A percentile compares a stretch with the other conserved stretches of the same genome.
Conservation (phyloP, 371 early-diverging fungal genomes). For the Mortierella sp. region DNA sequence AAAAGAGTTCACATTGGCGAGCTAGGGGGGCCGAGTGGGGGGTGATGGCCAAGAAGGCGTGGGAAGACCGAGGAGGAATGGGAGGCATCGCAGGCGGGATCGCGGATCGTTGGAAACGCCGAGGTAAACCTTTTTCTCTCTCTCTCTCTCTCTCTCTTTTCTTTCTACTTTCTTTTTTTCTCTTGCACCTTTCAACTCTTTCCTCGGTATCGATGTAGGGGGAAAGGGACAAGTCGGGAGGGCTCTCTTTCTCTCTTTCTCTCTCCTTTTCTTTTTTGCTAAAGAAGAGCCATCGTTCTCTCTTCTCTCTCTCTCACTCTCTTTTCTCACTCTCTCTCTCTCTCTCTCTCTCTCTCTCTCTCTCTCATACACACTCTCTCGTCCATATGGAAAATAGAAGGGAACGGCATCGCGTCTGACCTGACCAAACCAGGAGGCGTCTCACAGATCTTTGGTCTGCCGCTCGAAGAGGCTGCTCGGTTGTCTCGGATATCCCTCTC, state of each 20-base stretch:
- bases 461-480: constrained; percentile 63
- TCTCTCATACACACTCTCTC: not conserved
- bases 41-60: constrained; percentile 48
- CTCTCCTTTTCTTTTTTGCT: too few relatives aligned
- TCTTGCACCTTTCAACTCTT: too few relatives aligned
- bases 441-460: constrained; percentile 62
- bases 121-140: constrained; percentile 13
- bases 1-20: constrained; percentile 43
- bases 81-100: constrained; percentile 50
- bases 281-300: too few relatives aligned
- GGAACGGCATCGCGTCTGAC: too few relatives aligned
- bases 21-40: constrained; percentile 46
- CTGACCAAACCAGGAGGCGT: constrained; percentile 7
- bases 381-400: not conserved
- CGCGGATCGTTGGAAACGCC: constrained; percentile 45
- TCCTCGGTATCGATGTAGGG: too few relatives aligned
- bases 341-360: not conserved
- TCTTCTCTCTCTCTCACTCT: not conserved
- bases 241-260: too few relatives aligned
- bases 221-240: too few relatives aligned
- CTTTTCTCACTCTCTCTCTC: not conserved
- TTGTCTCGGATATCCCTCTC: constrained; percentile 62
- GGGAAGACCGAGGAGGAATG: constrained; percentile 52
- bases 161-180: too few relatives aligned
- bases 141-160: too few relatives aligned